These are phyloP conservation scores for Lactarius hatsudake DNA, from an alignment of 768 basidiomycete species.

Conservation along the genomic window DNA sequence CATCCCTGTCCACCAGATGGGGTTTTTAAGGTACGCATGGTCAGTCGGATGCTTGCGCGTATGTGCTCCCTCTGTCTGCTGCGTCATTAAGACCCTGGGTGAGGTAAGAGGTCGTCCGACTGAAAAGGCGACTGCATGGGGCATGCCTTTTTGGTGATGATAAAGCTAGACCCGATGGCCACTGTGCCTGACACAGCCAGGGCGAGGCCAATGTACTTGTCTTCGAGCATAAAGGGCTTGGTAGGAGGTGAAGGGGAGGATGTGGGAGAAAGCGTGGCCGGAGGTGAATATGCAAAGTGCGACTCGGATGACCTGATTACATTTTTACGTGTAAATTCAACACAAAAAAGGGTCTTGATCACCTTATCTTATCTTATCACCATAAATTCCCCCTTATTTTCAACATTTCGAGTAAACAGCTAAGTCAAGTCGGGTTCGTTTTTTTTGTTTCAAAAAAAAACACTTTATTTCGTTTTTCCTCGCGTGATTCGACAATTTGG, in stretches of 20 bases:
- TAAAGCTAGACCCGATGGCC: conserved; percentile 93
- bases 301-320: background rate
- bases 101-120: conserved; percentile 14
- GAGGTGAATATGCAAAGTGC: background rate
- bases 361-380: conserved; percentile 16
- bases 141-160: conserved; percentile 96
- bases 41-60: conserved; percentile 71
- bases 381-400: background rate
- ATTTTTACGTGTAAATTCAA: conserved; percentile 1
- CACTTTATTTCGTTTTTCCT: background rate
- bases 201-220: conserved; percentile 92
- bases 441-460: background rate
- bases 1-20: conserved; percentile 98
- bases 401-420: background rate
- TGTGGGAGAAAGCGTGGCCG: conserved; percentile 6
- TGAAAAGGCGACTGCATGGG: background rate
- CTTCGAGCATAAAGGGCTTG: conserved; percentile 61
- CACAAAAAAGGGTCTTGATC: background rate
- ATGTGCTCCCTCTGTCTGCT: conserved; percentile 49
- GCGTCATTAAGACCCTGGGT: conserved; percentile 86
- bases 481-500: background rate
- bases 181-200: conserved; percentile 83
- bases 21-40: conserved; percentile 82
- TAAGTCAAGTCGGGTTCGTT: background rate
- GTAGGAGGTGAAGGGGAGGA: background rate